Evolutionary conservation across 1,284 basidiomycete species (phyloP).

Genomic region (Wallemia ichthyophaga): DNA sequence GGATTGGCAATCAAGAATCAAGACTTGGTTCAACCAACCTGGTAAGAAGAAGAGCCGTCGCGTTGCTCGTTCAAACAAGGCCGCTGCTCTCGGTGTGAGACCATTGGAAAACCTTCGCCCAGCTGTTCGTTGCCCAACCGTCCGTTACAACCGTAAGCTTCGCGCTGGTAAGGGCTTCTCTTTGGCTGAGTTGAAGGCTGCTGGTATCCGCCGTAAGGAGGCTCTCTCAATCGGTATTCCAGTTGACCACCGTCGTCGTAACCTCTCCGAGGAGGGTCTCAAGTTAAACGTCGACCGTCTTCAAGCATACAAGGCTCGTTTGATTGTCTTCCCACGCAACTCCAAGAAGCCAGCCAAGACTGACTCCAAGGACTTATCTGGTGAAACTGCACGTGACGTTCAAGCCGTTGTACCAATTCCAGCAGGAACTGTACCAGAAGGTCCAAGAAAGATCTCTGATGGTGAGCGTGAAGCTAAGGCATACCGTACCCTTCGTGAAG

Average conservation of each 20-base stretch:
- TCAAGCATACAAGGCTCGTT: slow-evolving; percentile 61
- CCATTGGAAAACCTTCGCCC: slow-evolving; percentile 79
- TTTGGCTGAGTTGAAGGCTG: slow-evolving; percentile 77
- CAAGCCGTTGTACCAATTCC: slow-evolving; percentile 23
- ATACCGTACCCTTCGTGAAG: slow-evolving; percentile 60
- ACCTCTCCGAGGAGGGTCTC: slow-evolving; percentile 91
- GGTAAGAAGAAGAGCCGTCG: slow-evolving; percentile 92
- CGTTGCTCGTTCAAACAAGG: slow-evolving; percentile 72
- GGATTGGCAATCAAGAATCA: slow-evolving; percentile 84
- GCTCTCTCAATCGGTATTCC: slow-evolving; percentile 77
- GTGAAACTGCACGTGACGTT: slow-evolving; percentile 36
- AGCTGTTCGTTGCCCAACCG: slow-evolving; percentile 81
- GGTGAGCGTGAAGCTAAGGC: slow-evolving; percentile 75
- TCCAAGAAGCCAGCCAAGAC: slow-evolving; percentile 82
- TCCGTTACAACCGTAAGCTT: slow-evolving; percentile 96
- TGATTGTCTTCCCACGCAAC: slow-evolving; percentile 88
- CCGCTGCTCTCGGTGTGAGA: slow-evolving; percentile 66
- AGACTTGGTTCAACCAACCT: slow-evolving; percentile 97
- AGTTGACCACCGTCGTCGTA: slow-evolving; percentile 90
- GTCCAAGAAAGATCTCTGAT: slow-evolving; percentile 70
- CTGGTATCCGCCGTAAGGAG: slow-evolving; percentile 80
- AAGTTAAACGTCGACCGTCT: slow-evolving; percentile 81
- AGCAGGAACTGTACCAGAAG: slow-evolving; percentile 33
- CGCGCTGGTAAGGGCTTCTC: slow-evolving; percentile 96
- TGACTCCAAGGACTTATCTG: slow-evolving; percentile 61